Percentiles rank a stretch among this genome's conserved stretches.
These are phyloP conservation scores for Primulina huaijiensis DNA, from an alignment of 257 asterid genomes.

Conservation along the genomic window DNA sequence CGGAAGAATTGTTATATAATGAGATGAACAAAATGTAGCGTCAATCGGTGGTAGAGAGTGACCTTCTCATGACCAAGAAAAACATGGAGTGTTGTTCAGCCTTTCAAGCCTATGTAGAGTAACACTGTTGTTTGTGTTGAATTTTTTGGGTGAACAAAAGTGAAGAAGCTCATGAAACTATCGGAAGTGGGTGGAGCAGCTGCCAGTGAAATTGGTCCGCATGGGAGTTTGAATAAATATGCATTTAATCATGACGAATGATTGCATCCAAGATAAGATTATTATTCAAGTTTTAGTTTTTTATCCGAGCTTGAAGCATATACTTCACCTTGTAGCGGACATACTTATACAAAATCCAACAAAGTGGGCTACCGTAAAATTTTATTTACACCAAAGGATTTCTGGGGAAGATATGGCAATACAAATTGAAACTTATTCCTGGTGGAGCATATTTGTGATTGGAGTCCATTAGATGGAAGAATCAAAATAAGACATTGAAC, in stretches of 20 bases:
- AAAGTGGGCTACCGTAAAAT: no score
- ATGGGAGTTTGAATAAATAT: no score
- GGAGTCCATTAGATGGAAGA: slow-evolving; percentile 6
- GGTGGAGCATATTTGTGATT: not conserved
- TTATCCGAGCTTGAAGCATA: no score
- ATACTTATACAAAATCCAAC: no score
- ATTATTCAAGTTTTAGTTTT: no score
- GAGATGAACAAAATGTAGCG: not conserved
- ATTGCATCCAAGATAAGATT: no score
- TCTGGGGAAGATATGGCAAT: slow-evolving; percentile 6
- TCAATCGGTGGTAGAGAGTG: not conserved
- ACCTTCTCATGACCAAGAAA: not conserved
- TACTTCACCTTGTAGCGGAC: no score
- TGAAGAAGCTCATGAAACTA: not conserved
- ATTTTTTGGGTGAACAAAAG: not conserved
- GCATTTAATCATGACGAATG: no score
- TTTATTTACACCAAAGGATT: not conserved
- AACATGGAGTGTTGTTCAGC: no score
- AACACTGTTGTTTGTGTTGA: not conserved
- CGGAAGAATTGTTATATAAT: not conserved
- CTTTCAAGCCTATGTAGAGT: not conserved
- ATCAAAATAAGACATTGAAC: not conserved
- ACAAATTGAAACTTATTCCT: slow-evolving; percentile 8
- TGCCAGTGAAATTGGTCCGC: no score
- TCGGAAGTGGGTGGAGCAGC: no score